Evolutionary conservation across 805 yeast species (phyloP).

Genomic region (Kazachstania psychrophila): DNA sequence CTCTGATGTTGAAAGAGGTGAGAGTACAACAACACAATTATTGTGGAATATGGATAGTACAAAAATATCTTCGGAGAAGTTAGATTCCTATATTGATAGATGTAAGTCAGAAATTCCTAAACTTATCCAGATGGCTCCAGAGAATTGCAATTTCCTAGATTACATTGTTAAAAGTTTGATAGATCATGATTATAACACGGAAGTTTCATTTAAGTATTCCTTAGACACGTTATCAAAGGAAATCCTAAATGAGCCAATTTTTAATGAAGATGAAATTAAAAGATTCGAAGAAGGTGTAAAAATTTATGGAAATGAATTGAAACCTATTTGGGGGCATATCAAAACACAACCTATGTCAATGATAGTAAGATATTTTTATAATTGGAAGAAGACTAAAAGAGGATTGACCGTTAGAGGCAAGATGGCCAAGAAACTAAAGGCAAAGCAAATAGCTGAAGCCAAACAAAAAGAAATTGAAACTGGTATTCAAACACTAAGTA

Average conservation of each 20-base stretch:
- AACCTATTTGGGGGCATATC: constrained; percentile 64
- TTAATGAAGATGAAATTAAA: constrained; percentile 51
- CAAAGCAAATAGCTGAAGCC: constrained; percentile 9
- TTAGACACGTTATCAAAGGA: constrained; percentile 45
- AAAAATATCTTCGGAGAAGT: constrained; percentile 19
- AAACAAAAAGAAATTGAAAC: constrained; percentile 9
- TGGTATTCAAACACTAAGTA: background rate
- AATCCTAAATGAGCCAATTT: constrained; percentile 66
- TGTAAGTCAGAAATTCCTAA: constrained; percentile 50
- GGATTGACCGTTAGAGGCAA: constrained; percentile 81
- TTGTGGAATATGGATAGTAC: constrained; percentile 49
- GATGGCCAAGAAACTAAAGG: constrained; percentile 57
- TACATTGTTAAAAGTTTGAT: constrained; percentile 50
- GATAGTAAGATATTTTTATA: constrained; percentile 78
- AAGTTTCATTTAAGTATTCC: constrained; percentile 37
- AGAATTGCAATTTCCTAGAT: constrained; percentile 79
- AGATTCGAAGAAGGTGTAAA: constrained; percentile 69
- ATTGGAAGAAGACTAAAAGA: constrained; percentile 80
- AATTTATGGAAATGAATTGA: constrained; percentile 67
- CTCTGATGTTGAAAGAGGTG: constrained; percentile 54
- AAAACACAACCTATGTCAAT: constrained; percentile 62
- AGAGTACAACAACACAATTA: constrained; percentile 51
- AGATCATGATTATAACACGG: constrained; percentile 42
- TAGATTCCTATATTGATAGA: constrained; percentile 46
- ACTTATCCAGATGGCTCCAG: constrained; percentile 43